Percentiles rank a stretch among this genome's conserved stretches.
Evolutionary conservation across 2,329 filamentous ascomycete genomes (phyloP).

Genomic region (Orbilia oligospora): DNA sequence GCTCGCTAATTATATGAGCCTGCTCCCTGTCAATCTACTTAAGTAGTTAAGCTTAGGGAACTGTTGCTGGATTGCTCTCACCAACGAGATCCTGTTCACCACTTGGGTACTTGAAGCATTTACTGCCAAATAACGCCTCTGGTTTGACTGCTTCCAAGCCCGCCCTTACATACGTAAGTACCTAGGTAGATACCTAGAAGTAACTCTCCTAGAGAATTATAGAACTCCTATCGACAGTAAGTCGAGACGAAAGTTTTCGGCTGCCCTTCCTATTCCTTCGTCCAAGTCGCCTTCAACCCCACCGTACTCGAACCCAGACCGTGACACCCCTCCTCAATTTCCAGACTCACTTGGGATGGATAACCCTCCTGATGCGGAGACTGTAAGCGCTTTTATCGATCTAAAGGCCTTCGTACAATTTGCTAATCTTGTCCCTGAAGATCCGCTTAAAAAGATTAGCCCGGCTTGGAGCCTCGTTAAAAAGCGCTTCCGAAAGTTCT

Average conservation of each 20-base stretch:
- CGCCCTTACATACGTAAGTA: background rate
- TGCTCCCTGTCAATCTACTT: no score
- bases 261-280: background rate
- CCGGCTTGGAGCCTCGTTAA: slow-evolving; percentile 39
- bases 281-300: background rate
- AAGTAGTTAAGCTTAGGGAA: no score
- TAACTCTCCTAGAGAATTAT: no score
- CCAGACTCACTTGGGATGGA: slow-evolving; percentile 27
- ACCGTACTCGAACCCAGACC: background rate
- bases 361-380: slow-evolving; percentile 45
- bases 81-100: slow-evolving; percentile 6
- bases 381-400: slow-evolving; percentile 4
- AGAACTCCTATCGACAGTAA: background rate
- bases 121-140: no score
- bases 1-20: no score
- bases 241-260: background rate
- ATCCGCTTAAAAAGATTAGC: slow-evolving; percentile 53
- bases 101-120: no score
- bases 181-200: no score
- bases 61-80: no score
- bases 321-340: background rate
- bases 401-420: background rate
- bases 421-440: slow-evolving; percentile 15
- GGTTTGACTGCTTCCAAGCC: no score
- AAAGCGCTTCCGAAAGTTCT: slow-evolving; percentile 9